phyloP scores from a whole-genome alignment of 345 rosid genomes.

The Gossypium sturtianum region DNA sequence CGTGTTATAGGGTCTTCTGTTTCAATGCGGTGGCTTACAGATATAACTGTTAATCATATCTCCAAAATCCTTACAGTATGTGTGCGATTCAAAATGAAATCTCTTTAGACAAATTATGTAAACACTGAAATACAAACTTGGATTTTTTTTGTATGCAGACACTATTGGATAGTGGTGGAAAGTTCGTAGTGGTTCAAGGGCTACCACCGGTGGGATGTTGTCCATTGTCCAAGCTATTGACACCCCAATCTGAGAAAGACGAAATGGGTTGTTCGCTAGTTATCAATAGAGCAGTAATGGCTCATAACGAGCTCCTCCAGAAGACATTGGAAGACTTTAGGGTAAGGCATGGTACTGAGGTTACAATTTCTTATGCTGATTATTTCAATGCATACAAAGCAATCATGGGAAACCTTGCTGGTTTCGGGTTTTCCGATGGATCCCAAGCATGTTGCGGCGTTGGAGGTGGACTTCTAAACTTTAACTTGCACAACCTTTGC shows the following conservation, averaged over 20 bases:
- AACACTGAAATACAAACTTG: background rate
- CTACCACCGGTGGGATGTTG: slow-evolving; percentile 39
- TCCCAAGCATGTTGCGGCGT: slow-evolving; percentile 41
- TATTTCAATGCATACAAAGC: slow-evolving; percentile 4
- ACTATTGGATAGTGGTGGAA: slow-evolving; percentile 33
- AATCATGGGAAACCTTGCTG: slow-evolving; percentile 5
- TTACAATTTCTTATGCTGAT: slow-evolving; percentile 30
- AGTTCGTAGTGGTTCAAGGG: slow-evolving; percentile 36
- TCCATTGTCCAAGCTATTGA: slow-evolving; percentile 16
- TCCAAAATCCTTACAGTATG: slow-evolving; percentile 29
- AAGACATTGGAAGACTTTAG: slow-evolving; percentile 20
- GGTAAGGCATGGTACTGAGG: background rate
- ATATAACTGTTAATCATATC: slow-evolving; percentile 16
- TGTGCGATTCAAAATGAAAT: background rate
- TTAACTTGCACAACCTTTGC: slow-evolving; percentile 25
- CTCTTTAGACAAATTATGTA: background rate
- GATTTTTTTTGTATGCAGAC: slow-evolving; percentile 16
- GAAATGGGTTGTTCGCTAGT: slow-evolving; percentile 26
- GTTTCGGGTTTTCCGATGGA: slow-evolving; percentile 27
- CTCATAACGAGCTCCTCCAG: slow-evolving; percentile 37
- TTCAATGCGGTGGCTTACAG: slow-evolving; percentile 14
- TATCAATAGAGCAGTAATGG: slow-evolving; percentile 17
- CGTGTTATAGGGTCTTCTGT: slow-evolving; percentile 23
- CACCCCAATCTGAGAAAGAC: slow-evolving; percentile 19
- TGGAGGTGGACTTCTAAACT: slow-evolving; percentile 32